Conservation (phyloP, 1,284 basidiomycete genomes). For the Leucoagaricus sp. region DNA sequence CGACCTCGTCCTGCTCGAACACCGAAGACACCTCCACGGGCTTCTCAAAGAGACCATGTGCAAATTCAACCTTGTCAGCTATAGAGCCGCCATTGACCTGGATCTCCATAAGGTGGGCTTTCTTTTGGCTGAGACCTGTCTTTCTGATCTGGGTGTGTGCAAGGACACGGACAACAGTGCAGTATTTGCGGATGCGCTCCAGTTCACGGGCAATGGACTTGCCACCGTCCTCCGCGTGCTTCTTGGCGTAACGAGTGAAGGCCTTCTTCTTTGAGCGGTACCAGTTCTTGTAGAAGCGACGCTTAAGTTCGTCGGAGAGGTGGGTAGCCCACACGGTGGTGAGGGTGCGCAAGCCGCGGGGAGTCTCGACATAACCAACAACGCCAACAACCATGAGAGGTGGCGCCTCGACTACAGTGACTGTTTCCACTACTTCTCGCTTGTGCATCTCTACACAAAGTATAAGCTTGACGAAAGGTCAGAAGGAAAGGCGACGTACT, state of each 20-base stretch:
- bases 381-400: constrained; percentile 98
- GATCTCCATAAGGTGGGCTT: constrained; percentile 99
- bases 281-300: constrained; percentile 99
- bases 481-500: constrained; percentile 54
- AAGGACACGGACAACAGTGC: constrained; percentile 98
- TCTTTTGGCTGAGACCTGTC: constrained; percentile 98
- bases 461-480: not conserved
- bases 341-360: constrained; percentile 91
- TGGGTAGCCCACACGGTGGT: constrained; percentile 86
- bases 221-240: constrained; percentile 95
- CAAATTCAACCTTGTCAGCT: constrained; percentile 98
- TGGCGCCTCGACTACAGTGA: constrained; percentile 95
- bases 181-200: constrained; percentile 99
- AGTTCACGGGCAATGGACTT: constrained; percentile 94
- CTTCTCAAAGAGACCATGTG: constrained; percentile 97
- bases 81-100: constrained; percentile 98
- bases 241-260: constrained; percentile 99
- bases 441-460: constrained; percentile 90
- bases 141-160: constrained; percentile 99
- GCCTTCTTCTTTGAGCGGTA: constrained; percentile 99
- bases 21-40: constrained; percentile 84
- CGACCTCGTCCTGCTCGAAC: constrained; percentile 97
- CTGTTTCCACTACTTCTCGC: constrained; percentile 98
- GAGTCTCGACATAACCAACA: constrained; percentile 99
- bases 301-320: constrained; percentile 91